Base-by-base conservation (phyloP, 371 early-diverging fungal species). In the Choanephora cucurbitarum region DNA sequence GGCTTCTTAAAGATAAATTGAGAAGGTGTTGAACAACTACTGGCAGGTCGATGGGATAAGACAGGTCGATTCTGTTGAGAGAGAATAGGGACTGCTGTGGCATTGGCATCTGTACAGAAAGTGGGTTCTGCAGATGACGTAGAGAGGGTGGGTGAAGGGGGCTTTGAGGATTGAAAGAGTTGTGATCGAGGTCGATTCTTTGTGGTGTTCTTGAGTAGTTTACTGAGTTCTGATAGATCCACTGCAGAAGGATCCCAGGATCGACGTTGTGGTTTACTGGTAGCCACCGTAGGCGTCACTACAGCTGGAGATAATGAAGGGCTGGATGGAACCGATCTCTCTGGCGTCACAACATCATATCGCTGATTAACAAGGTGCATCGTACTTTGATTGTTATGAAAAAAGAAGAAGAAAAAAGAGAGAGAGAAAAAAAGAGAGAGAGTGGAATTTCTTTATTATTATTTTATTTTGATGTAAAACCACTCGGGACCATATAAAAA, bases 321-420 rank as follows among this genome's bases (percentile, higher is more conserved):
- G 46, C 72, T 72, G 18, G 72, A 68, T 28, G 78, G 74, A n/a
- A 66, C 57, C 15, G 74, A 74, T 43, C 72, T 60, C 5, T 77
- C 78, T 24, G 78, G 78, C 13, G 76, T 76, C 13, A 78, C 66
- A 33, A 74, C 51, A 61, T 72, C 75, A 55, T 70, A 74, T 18
- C 71, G 50, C 54, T 74, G 78, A 49, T 60, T 70, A 21, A 74
- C 67, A 53, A 72, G 62, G 37, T 70, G 59, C 32, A 61, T 53
- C 72, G 71, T 75, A 28, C 15, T 14, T 44, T 53, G 2, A 17
- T 37, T 49, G 14, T 15, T 44, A 57, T 22, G 28, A 24, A 31
- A 51, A 13, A 55, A 41, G 50, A n/a, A 39, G 33, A 34, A 41
- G 33, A 18, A 14, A 23, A 39, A 7, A 28, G 23, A 46, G n/a